Evolutionary conservation across 768 basidiomycete species (phyloP), one percentile per base, ranked within the genome.

Genomic region (Botryobasidium botryosum): DNA sequence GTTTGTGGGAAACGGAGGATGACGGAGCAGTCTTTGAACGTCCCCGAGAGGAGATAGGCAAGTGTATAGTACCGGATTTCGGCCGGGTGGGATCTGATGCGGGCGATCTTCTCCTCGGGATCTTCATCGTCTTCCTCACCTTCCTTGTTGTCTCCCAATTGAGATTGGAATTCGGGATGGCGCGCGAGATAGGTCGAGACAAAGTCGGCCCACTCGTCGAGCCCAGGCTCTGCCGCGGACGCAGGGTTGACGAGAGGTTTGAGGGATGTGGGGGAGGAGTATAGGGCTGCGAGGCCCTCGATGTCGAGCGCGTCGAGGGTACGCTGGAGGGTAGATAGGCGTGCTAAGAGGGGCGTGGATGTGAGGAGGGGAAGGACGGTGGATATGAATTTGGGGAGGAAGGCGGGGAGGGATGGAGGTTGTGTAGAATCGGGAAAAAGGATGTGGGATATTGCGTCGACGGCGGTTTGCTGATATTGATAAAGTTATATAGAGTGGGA

Each of bases 1-100:
- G 12, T 44, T 40, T 45, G 36, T 31, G 43, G 24, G 26, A 64
- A 49, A 18, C 66, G 63, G 29, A 78, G 49, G 44, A 81, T 72
- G 43, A 81, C 47, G 1, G 91, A 94, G 62, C 92, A 99, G 59
- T 99, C 92, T 59, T 99, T 99, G 70, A 99, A 88, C 5, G 84
- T 83, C 21, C 86, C 86, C 4, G 87, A 87, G 42, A 96, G 76
- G 18, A 88, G 64, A 59, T 85, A 85, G 6, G 83, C 78, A 38
- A 83, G 62, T 33, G 77, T 56, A 51, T 79, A 72, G 52, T 80
- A 71, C 32, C 72, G 70, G 40, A 83, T 60, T 48, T 74, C 57
- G 20, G 62, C 57, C 3, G 20, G 64, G 8, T n/a, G n/a, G 6
- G 21, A 10, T 24, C 4, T 1, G 6, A 27, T 45, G 10, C 6